Conservation (phyloP, 163 green algal genomes). For the Chloromonas sp. region DNA sequence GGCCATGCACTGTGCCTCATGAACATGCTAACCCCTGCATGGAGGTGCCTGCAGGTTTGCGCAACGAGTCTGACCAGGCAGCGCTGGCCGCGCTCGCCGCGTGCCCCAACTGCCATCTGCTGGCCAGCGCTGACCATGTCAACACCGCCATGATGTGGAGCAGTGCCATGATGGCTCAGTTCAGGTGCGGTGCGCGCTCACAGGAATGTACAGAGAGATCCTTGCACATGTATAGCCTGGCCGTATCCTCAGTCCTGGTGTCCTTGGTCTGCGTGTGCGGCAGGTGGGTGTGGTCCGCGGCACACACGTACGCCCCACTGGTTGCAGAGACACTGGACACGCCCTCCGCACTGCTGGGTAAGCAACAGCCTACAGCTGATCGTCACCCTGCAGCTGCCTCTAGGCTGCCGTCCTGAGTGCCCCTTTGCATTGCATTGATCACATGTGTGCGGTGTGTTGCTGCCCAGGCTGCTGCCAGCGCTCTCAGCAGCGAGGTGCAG, state of each 20-base stretch:
- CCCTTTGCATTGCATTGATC: not conserved
- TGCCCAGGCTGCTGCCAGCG: conserved; percentile 49
- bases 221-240: not conserved
- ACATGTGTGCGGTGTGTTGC: not conserved
- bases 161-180: conserved; percentile 39
- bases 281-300: conserved; percentile 12
- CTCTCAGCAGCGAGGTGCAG: conserved; percentile 52
- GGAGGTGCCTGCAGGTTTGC: conserved; percentile 42
- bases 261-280: not conserved
- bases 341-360: conserved; percentile 38
- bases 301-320: conserved; percentile 60
- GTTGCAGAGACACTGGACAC: conserved; percentile 30
- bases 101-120: conserved; percentile 61
- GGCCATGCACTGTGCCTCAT: not conserved
- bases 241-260: too few relatives aligned
- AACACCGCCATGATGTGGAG: conserved; percentile 85
- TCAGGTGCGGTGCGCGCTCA: conserved; percentile 29
- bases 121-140: conserved; percentile 81
- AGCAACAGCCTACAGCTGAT: conserved; percentile 2
- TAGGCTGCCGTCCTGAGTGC: not conserved
- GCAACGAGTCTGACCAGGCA: conserved; percentile 44
- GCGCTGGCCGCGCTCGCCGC: conserved; percentile 65
- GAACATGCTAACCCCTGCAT: not conserved
- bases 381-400: not conserved
- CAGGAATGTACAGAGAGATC: not conserved